A percentile compares a stretch with the other conserved stretches of the same genome.
phyloP scores from a whole-genome alignment of 345 rosid genomes.

The Cardamine occulta region DNA sequence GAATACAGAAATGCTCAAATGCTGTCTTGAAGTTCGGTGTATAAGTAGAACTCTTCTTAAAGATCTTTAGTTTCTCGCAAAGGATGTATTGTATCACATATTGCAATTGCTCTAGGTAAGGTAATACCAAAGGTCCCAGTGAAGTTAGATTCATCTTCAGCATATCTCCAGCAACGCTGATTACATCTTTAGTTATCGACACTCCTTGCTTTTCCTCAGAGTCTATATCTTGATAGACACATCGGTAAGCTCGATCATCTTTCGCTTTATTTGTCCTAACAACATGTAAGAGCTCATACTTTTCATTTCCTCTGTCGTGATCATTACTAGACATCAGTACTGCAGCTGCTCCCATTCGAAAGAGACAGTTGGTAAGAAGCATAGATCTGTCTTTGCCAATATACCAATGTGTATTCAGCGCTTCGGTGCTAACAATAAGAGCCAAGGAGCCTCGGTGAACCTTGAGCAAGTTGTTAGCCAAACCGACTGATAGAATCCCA shows the following conservation, averaged over 20 bases:
- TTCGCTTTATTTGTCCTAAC: conserved; percentile 54
- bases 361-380: conserved; percentile 67
- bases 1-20: conserved; percentile 67
- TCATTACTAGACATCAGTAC: conserved; percentile 57
- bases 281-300: conserved; percentile 51
- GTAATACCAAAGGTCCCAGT: conserved; percentile 56
- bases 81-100: conserved; percentile 42
- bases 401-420: conserved; percentile 54
- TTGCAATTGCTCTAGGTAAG: conserved; percentile 52
- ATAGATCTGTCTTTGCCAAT: conserved; percentile 60
- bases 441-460: conserved; percentile 58
- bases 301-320: conserved; percentile 48
- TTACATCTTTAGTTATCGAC: conserved; percentile 54
- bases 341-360: conserved; percentile 74
- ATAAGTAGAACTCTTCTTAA: conserved; percentile 38
- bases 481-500: conserved; percentile 54
- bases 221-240: conserved; percentile 63
- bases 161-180: conserved; percentile 56
- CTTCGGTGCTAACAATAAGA: conserved; percentile 58
- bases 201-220: conserved; percentile 53
- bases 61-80: conserved; percentile 43
- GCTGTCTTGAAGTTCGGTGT: conserved; percentile 64
- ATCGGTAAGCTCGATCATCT: conserved; percentile 55
- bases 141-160: conserved; percentile 55
- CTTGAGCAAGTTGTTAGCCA: conserved; percentile 63